Evolutionary conservation across 148 eudicot species (phyloP).

Genomic region (Rhododendron henanense): DNA sequence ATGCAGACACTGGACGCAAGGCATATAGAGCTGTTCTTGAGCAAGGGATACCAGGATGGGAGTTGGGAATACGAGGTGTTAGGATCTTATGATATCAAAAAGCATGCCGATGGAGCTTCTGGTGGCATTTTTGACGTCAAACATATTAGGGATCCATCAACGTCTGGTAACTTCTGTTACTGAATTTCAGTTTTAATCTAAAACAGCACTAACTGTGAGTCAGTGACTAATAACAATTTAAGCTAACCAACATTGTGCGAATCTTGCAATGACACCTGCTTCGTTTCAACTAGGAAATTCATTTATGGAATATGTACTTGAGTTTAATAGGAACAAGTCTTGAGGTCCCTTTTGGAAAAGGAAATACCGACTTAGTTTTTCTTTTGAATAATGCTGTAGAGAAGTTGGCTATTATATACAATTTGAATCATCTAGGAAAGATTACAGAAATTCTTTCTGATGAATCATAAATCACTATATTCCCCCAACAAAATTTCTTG

Average conservation of each 20-base stretch:
- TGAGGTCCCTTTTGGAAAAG: neutral
- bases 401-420: neutral
- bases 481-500: neutral
- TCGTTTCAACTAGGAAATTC: neutral
- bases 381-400: neutral
- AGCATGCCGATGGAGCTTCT: slow-evolving; percentile 55
- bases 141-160: slow-evolving; percentile 55
- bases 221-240: neutral
- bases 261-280: neutral
- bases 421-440: neutral
- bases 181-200: neutral
- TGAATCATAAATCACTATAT: neutral
- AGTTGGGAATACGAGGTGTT: slow-evolving; percentile 70
- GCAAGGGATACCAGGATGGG: slow-evolving; percentile 54
- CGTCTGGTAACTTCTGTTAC: slow-evolving; percentile 49
- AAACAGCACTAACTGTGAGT: neutral
- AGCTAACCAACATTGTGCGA: neutral
- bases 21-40: slow-evolving; percentile 80
- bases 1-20: slow-evolving; percentile 92
- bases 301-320: neutral
- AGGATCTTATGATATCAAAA: slow-evolving; percentile 60
- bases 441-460: neutral
- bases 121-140: slow-evolving; percentile 72
- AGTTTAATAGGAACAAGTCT: neutral
- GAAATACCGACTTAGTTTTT: neutral